Evolutionary conservation across 306 rosid genomes (phyloP).

Genomic region (Elaeagnus macrophylla): DNA sequence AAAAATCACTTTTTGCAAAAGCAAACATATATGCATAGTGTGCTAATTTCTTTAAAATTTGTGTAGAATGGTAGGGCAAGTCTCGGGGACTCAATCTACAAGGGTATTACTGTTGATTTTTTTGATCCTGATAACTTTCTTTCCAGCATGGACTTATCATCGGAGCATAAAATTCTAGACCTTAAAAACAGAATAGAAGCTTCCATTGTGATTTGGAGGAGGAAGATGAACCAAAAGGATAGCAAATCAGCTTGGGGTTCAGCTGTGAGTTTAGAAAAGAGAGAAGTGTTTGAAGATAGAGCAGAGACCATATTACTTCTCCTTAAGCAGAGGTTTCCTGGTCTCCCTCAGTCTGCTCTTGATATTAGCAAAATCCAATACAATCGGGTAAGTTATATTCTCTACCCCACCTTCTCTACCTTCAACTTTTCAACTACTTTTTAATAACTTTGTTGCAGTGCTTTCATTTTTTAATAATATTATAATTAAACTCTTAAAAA

Average conservation of each 20-base stretch:
- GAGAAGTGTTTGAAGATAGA: conserved; percentile 93
- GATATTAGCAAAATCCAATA: conserved; percentile 97
- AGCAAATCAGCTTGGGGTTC: conserved; percentile 92
- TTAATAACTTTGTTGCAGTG: too few relatives aligned
- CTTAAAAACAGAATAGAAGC: conserved; percentile 90
- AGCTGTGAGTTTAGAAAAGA: conserved; percentile 83
- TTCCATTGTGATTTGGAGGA: conserved; percentile 88
- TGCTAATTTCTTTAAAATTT: background rate
- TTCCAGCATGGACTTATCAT: conserved; percentile 64
- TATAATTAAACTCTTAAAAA: too few relatives aligned
- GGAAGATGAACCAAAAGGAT: conserved; percentile 95
- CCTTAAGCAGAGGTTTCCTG: conserved; percentile 87
- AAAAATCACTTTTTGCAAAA: too few relatives aligned
- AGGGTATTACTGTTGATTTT: conserved; percentile 68
- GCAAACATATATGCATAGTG: too few relatives aligned
- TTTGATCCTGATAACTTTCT: conserved; percentile 89
- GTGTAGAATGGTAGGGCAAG: conserved; percentile 89
- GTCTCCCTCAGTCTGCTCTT: conserved; percentile 78
- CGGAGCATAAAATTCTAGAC: conserved; percentile 86
- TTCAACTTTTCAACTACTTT: too few relatives aligned
- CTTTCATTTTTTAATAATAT: too few relatives aligned
- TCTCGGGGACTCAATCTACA: conserved; percentile 76
- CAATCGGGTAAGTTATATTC: conserved; percentile 37
- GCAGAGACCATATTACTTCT: conserved; percentile 85
- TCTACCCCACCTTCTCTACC: too few relatives aligned